Evolutionary conservation across 208 protist species (phyloP).

Genomic region (Leishmania mexicana): DNA sequence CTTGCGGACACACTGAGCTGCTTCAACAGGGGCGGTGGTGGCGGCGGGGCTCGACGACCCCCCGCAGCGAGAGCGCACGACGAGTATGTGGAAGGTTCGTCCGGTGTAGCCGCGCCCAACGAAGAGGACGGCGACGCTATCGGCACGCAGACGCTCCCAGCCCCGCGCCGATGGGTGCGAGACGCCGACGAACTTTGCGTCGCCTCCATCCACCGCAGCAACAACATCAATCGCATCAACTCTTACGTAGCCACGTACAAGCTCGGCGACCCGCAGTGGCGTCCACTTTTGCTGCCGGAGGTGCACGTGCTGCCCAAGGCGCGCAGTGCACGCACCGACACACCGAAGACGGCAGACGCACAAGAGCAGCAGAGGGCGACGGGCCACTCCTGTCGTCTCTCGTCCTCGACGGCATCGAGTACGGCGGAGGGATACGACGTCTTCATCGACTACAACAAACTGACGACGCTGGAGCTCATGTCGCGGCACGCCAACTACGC

Average conservation of each 20-base stretch:
- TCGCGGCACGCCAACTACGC: constrained; percentile 82
- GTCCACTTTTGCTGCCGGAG: constrained; percentile 72
- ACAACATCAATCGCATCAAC: constrained; percentile 79
- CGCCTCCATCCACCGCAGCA: constrained; percentile 68
- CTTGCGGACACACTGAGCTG: constrained; percentile 15
- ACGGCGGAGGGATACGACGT: constrained; percentile 31
- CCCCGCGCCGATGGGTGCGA: constrained; percentile 78
- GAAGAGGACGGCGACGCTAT: not conserved
- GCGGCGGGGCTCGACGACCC: not conserved
- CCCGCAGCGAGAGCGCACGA: not conserved
- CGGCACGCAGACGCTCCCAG: constrained; percentile 14
- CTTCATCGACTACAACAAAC: constrained; percentile 81
- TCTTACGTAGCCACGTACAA: constrained; percentile 90
- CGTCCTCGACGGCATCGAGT: not conserved
- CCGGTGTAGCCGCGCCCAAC: not conserved
- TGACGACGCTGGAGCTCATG: constrained; percentile 72
- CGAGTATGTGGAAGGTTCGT: not conserved
- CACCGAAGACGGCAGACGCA: not conserved
- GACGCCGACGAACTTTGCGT: constrained; percentile 87
- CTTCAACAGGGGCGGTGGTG: constrained; percentile 9
- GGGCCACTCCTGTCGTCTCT: not conserved
- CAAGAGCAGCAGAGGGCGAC: not conserved
- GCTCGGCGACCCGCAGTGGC: constrained; percentile 85
- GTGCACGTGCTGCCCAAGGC: constrained; percentile 49
- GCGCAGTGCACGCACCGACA: not conserved